Conservation (phyloP, 2,329 filamentous ascomycete species). For the Ophiobolus disseminans region DNA sequence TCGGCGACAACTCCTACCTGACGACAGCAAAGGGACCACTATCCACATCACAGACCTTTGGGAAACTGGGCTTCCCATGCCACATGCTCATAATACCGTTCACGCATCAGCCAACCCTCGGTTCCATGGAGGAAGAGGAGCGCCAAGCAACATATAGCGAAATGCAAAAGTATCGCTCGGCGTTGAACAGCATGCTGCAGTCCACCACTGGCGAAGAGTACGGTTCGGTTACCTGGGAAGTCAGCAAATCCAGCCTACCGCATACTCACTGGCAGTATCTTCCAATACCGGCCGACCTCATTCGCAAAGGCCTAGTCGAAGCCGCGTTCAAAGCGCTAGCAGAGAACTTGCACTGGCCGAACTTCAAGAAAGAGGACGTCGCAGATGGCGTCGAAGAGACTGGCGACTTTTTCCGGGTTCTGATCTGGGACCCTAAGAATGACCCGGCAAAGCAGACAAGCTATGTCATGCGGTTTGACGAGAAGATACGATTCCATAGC, state of each 20-base stretch:
- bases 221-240: conserved; percentile 90
- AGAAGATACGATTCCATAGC: conserved; percentile 80
- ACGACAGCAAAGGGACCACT: conserved; percentile 93
- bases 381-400: conserved; percentile 53
- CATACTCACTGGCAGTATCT: conserved; percentile 96
- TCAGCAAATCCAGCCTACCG: conserved; percentile 79
- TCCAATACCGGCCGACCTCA: conserved; percentile 72
- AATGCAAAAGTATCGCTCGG: conserved; percentile 80
- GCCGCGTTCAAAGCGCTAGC: conserved; percentile 88
- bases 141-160: conserved; percentile 71
- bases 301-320: conserved; percentile 78
- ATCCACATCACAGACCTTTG: conserved; percentile 73
- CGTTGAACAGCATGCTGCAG: conserved; percentile 79
- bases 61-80: conserved; percentile 75
- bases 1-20: conserved; percentile 85
- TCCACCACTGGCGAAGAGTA: conserved; percentile 62
- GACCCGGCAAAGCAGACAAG: conserved; percentile 67
- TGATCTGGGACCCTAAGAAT: conserved; percentile 72
- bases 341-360: conserved; percentile 71
- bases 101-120: conserved; percentile 78
- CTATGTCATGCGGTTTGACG: conserved; percentile 75
- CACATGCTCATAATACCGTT: conserved; percentile 94
- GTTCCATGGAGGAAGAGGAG: conserved; percentile 67
- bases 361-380: conserved; percentile 55
- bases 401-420: conserved; percentile 77